These are phyloP conservation scores for Acanthamoeba lenticulata DNA, from an alignment of 208 protist genomes.

Conservation along the genomic window DNA sequence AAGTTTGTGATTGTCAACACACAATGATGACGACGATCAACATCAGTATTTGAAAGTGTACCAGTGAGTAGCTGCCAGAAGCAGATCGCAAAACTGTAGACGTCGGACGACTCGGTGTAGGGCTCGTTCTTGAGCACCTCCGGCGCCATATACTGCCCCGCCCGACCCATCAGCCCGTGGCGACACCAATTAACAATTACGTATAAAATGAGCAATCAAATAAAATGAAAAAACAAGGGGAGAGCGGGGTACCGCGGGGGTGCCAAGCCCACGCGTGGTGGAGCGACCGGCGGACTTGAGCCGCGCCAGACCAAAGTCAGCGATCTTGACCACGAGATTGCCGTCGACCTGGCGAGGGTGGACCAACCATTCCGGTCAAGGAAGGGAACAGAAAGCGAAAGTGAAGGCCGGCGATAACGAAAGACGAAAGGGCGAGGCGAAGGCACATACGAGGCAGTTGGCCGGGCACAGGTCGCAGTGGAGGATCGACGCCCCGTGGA, in stretches of 20 bases:
- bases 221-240: not conserved
- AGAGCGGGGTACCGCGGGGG: not conserved
- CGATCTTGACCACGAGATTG: conserved; percentile 9
- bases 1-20: not conserved
- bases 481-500: not conserved
- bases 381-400: no score
- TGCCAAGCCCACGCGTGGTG: not conserved
- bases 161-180: no score
- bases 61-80: not conserved
- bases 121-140: conserved; percentile 8
- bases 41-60: not conserved
- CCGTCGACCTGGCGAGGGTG: not conserved
- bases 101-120: not conserved
- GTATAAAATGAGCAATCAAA: not conserved
- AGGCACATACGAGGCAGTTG: not conserved
- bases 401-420: no score
- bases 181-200: not conserved
- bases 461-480: not conserved
- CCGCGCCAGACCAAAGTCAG: not conserved
- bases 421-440: not conserved
- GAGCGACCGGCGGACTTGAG: not conserved
- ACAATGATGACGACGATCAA: not conserved
- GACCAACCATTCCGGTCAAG: not conserved
- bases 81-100: conserved; percentile 39
- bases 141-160: conserved; percentile 28